Conservation (phyloP, 129 eudicot genomes). For the Silybum marianum region DNA sequence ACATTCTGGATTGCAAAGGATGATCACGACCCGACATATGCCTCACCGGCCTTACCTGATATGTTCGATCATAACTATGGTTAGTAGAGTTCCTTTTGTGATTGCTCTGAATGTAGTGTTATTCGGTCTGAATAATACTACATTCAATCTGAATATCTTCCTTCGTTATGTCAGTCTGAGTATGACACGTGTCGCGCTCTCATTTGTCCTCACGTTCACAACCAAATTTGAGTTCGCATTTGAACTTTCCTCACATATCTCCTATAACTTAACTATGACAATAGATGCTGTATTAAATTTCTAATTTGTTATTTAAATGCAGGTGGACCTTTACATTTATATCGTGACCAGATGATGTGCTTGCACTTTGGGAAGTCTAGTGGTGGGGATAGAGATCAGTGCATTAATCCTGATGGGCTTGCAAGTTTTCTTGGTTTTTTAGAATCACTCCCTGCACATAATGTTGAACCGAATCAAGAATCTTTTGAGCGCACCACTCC, state of each 20-base stretch:
- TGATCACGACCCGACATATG: conserved; percentile 44
- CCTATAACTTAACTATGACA: conserved; percentile 11
- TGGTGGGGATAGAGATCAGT: conserved; percentile 60
- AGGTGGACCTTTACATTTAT: conserved; percentile 63
- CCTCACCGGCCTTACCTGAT: conserved; percentile 65
- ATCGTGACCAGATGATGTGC: conserved; percentile 68
- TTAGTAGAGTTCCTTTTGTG: conserved; percentile 39
- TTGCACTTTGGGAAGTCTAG: conserved; percentile 56
- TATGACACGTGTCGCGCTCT: too few species aligned
- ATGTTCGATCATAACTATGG: conserved; percentile 46
- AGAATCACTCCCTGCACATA: conserved; percentile 75
- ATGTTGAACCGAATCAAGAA: conserved; percentile 51
- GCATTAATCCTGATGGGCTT: conserved; percentile 78
- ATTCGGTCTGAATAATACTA: too few species aligned
- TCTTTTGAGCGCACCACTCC: conserved; percentile 54
- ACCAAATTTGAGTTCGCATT: too few species aligned
- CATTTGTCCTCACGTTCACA: too few species aligned
- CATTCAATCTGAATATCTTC: too few species aligned
- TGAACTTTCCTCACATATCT: background rate
- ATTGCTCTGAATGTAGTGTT: background rate
- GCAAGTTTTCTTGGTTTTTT: conserved; percentile 80
- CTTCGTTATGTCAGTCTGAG: too few species aligned
- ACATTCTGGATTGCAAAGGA: conserved; percentile 63
- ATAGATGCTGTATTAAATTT: background rate
- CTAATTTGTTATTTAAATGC: conserved; percentile 29